Evolutionary conservation across 768 basidiomycete genomes (phyloP), one percentile per base, ranked within the genome.

Genomic region (Royoungia palumana): DNA sequence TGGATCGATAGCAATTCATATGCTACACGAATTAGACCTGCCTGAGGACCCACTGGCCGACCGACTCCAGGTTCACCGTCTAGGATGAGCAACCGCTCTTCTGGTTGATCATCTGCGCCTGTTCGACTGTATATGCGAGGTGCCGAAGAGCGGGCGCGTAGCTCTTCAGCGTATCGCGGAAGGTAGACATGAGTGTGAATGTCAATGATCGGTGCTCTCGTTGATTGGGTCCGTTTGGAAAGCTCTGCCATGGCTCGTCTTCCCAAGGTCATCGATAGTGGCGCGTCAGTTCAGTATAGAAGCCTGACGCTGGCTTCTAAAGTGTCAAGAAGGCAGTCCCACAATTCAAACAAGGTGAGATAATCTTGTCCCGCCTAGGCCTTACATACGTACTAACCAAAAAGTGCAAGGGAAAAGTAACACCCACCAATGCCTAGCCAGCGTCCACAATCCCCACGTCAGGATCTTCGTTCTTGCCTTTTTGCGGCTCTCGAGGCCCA

Each of bases 101-200:
- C 85, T 3, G 66, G 59, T 50, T 67, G 66, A 35, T 76, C 78
- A 19, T 80, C 72, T 16, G 72, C 46, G 5, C 45, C 67, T 2
- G 65, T 65, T 13, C 75, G 69, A 30, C 71, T 70, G 50, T 86
- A 74, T 55, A 91, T 89, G 35, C 82, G 77, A 20, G 90, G 89
- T 2, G 81, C 85, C 14, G 71, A 64, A 4, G 77, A 66, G 35
- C 91, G 79, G 28, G 79, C 72, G 35, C 87, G 78, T 39, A 93
- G 72, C 42, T 90, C 69, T 0, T 82, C 71, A 17, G 83, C 80
- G 65, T 94, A 93, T 28, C 87, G 77, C 2, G 89, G 87, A 17
- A 90, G 77, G 61, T 90, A 94, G 35, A 92, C 79, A 55, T 94
- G 91, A 5, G 88, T 89, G 72, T 94, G 91, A 27, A 94, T 73